Conservation (phyloP, 495 filamentous ascomycete genomes). For the Penicillium cinerascens region DNA sequence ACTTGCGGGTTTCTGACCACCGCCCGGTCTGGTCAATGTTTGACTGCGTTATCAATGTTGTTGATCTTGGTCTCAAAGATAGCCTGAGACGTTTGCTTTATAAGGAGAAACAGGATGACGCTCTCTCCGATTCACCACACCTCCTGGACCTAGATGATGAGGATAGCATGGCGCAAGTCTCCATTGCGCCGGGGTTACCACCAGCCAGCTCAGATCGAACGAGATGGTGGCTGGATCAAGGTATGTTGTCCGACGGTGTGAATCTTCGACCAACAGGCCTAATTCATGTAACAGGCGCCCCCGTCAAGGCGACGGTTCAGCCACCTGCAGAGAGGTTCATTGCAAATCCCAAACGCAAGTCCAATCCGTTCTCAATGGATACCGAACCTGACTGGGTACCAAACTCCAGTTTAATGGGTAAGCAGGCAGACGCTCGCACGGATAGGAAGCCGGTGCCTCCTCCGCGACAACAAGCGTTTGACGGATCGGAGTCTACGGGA, state of each 20-base stretch:
- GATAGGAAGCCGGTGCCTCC: slow-evolving; percentile 13
- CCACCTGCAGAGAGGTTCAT: slow-evolving; percentile 58
- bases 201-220: slow-evolving; percentile 83
- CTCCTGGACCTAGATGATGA: slow-evolving; percentile 66
- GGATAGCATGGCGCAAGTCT: slow-evolving; percentile 67
- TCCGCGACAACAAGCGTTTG: slow-evolving; percentile 8
- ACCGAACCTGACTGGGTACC: slow-evolving; percentile 74
- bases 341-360: slow-evolving; percentile 66
- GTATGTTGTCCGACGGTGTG: slow-evolving; percentile 27
- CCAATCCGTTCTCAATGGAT: slow-evolving; percentile 74
- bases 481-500: not conserved
- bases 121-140: slow-evolving; percentile 31
- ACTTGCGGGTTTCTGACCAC: slow-evolving; percentile 87
- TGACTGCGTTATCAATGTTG: slow-evolving; percentile 70
- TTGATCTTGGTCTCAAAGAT: slow-evolving; percentile 71
- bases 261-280: slow-evolving; percentile 7
- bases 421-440: not conserved
- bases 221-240: slow-evolving; percentile 94
- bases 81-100: slow-evolving; percentile 70
- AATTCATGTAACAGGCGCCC: slow-evolving; percentile 49
- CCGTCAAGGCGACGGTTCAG: slow-evolving; percentile 66
- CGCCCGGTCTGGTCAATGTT: slow-evolving; percentile 89
- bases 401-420: not conserved
- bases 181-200: slow-evolving; percentile 76
- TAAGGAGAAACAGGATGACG: slow-evolving; percentile 56